Conservation (phyloP, 352 stramenopile species). For the Pythium volutum region DNA sequence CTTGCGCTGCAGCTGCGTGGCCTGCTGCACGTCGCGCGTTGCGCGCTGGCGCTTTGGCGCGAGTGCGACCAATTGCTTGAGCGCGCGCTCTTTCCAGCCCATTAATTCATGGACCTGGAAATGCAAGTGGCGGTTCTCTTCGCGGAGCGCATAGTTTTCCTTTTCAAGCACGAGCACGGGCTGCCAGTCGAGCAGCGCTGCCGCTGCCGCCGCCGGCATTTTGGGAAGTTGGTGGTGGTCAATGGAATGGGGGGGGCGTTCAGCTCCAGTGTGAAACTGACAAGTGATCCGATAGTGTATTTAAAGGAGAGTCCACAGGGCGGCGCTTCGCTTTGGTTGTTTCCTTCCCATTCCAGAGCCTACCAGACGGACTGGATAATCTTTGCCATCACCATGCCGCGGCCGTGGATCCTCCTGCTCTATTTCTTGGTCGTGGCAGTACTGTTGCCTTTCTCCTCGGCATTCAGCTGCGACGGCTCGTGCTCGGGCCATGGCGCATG, state of each 20-base stretch:
- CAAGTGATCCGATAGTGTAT: too few relatives aligned
- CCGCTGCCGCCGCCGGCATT: slow-evolving; percentile 28
- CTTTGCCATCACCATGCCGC: neutral
- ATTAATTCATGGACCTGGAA: slow-evolving; percentile 54
- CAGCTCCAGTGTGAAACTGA: neutral
- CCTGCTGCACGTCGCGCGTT: slow-evolving; percentile 44
- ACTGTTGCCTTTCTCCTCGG: neutral
- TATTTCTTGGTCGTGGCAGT: neutral
- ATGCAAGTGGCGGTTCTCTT: slow-evolving; percentile 48
- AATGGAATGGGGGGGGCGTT: neutral
- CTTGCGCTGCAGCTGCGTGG: slow-evolving; percentile 50
- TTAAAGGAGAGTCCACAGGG: neutral
- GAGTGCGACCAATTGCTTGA: slow-evolving; percentile 59
- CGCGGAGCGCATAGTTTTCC: slow-evolving; percentile 61
- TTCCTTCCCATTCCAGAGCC: slow-evolving; percentile 1
- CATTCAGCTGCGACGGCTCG: slow-evolving; percentile 64
- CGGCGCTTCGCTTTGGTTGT: neutral
- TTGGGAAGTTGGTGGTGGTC: neutral
- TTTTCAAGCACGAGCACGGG: slow-evolving; percentile 57
- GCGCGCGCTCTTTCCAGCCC: slow-evolving; percentile 61
- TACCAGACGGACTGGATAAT: neutral
- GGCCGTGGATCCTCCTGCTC: neutral
- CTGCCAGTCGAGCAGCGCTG: slow-evolving; percentile 49
- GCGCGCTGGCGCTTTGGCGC: slow-evolving; percentile 47
- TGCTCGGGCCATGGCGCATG: slow-evolving; percentile 82